These are phyloP conservation scores for Russula vinacea DNA, from an alignment of 768 basidiomycete genomes.

Conservation along the genomic window DNA sequence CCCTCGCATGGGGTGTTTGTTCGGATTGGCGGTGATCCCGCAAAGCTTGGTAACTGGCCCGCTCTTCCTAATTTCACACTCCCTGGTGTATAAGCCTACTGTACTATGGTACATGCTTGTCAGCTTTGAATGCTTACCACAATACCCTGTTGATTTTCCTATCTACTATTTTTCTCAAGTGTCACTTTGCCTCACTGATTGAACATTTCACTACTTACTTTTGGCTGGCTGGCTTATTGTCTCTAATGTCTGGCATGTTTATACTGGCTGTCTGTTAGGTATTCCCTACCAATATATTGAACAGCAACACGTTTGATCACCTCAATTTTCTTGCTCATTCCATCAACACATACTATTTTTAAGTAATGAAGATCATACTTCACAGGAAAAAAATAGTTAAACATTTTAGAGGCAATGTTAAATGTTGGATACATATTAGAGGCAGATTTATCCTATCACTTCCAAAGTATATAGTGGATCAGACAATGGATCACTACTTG, in stretches of 20 bases:
- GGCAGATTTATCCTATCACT: too few relatives aligned
- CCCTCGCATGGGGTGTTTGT: constrained; percentile 74
- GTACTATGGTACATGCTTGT: constrained; percentile 39
- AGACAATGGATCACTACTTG: too few relatives aligned
- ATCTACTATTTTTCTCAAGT: too few relatives aligned
- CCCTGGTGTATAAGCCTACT: constrained; percentile 50
- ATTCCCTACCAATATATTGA: too few relatives aligned
- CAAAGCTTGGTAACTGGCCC: constrained; percentile 72
- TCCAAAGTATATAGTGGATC: too few relatives aligned
- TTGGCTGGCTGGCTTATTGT: background rate
- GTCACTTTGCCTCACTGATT: background rate
- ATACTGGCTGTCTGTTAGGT: background rate
- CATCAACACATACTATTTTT: too few relatives aligned
- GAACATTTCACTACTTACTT: background rate
- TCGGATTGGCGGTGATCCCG: constrained; percentile 76
- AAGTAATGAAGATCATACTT: too few relatives aligned
- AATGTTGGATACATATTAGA: too few relatives aligned
- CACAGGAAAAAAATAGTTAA: too few relatives aligned
- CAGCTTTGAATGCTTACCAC: background rate
- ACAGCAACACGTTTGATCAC: too few relatives aligned
- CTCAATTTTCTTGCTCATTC: too few relatives aligned
- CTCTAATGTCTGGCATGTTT: background rate
- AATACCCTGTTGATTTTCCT: background rate
- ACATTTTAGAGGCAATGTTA: too few relatives aligned
- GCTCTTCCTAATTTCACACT: constrained; percentile 59